Conservation (phyloP, 192 early-diverging fungal species). For the Backusella liffmaniae region DNA sequence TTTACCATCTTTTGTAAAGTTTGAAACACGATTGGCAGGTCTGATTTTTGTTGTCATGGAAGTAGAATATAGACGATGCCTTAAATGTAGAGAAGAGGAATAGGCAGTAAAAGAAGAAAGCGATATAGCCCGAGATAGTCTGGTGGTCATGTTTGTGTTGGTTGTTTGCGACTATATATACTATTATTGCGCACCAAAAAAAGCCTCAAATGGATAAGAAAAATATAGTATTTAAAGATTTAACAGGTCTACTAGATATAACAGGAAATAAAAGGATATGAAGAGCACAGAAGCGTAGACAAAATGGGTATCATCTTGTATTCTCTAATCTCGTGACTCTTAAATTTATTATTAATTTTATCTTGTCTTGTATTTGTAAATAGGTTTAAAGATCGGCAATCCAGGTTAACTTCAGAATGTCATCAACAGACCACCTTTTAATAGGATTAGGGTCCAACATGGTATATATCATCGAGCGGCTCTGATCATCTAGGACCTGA, state of each 20-base stretch:
- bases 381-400: background rate
- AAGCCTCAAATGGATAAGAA: background rate
- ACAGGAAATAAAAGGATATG: background rate
- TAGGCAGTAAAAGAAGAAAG: background rate
- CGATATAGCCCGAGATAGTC: background rate
- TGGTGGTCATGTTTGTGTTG: background rate
- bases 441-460: constrained; percentile 41
- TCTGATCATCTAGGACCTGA: background rate
- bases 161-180: background rate
- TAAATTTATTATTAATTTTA: background rate
- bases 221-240: background rate
- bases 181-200: background rate
- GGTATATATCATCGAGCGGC: constrained; percentile 16
- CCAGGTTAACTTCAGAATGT: constrained; percentile 36
- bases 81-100: background rate
- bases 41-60: background rate
- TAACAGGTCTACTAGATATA: background rate
- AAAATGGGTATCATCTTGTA: background rate
- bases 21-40: constrained; percentile 47
- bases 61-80: constrained; percentile 9
- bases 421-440: constrained; percentile 37
- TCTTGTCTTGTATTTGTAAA: too few species aligned
- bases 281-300: background rate
- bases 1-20: constrained; percentile 56
- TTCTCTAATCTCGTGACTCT: background rate